Evolutionary conservation across 495 filamentous ascomycete genomes (phyloP).

Genomic region (Apiosordaria backusii): DNA sequence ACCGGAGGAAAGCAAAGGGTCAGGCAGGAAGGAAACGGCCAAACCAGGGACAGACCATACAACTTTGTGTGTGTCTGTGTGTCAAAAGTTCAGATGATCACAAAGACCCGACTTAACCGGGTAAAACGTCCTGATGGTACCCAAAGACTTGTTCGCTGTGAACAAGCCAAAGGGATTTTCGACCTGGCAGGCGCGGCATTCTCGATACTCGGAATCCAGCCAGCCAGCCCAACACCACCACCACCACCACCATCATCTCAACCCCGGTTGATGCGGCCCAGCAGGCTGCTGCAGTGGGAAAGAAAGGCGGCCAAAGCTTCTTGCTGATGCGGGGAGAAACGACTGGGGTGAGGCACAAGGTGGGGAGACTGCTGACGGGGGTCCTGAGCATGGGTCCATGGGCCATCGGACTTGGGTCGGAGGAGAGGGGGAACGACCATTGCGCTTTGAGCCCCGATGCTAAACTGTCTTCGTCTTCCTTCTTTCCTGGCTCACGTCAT

Average conservation of each 20-base stretch:
- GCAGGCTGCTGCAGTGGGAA: background rate
- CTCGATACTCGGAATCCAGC: background rate
- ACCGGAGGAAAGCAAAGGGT: background rate
- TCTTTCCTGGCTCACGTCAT: slow-evolving; percentile 14
- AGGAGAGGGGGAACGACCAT: slow-evolving; percentile 5
- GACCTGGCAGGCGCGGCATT: slow-evolving; percentile 31
- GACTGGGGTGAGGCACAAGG: slow-evolving; percentile 16
- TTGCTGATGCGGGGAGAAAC: slow-evolving; percentile 21
- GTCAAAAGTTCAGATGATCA: background rate
- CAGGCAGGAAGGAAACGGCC: slow-evolving; percentile 6
- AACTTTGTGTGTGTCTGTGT: background rate
- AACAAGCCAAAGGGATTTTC: slow-evolving; percentile 15
- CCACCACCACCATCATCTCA: slow-evolving; percentile 3
- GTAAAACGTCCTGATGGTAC: background rate
- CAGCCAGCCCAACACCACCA: background rate
- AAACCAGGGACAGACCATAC: background rate
- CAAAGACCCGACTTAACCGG: background rate
- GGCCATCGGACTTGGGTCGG: slow-evolving; percentile 21
- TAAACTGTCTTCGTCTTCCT: background rate
- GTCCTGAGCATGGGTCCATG: slow-evolving; percentile 5
- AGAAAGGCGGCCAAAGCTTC: slow-evolving; percentile 21
- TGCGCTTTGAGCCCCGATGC: slow-evolving; percentile 6
- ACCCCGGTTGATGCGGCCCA: slow-evolving; percentile 16
- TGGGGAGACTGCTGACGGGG: slow-evolving; percentile 28
- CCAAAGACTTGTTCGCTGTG: background rate